Conservation (phyloP, 2,329 filamentous ascomycete species). For the Fusarium sp. region DNA sequence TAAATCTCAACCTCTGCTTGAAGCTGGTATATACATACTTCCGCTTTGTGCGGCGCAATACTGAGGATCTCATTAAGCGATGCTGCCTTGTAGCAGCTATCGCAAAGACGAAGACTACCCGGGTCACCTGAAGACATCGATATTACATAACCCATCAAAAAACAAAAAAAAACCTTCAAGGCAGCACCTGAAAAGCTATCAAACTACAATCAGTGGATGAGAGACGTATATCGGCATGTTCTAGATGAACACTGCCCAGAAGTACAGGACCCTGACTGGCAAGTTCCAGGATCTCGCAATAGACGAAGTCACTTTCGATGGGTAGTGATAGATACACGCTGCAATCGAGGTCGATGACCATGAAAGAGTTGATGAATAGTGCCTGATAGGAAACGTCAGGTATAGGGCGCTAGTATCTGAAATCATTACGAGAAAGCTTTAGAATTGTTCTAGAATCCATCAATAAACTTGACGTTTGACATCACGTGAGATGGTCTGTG, state of each 20-base stretch:
- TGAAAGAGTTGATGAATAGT: no score
- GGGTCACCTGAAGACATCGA: neutral
- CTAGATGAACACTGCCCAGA: neutral
- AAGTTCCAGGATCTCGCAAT: neutral
- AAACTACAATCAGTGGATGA: neutral
- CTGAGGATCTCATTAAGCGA: neutral
- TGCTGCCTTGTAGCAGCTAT: neutral
- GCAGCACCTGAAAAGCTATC: neutral
- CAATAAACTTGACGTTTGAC: neutral
- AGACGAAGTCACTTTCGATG: neutral
- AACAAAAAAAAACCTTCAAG: neutral
- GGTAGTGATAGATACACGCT: neutral
- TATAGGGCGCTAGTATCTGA: neutral
- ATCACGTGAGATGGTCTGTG: slow-evolving; percentile 15
- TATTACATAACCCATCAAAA: neutral
- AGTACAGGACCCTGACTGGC: neutral
- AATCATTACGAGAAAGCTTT: neutral
- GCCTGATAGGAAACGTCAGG: no score
- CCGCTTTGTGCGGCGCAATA: no score
- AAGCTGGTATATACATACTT: no score
- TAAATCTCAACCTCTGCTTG: no score
- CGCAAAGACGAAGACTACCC: neutral
- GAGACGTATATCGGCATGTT: neutral
- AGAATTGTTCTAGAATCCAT: slow-evolving; percentile 17
- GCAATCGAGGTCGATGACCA: neutral